Conservation (phyloP, 169 alveolate genomes). For the Condylostoma magnum region DNA sequence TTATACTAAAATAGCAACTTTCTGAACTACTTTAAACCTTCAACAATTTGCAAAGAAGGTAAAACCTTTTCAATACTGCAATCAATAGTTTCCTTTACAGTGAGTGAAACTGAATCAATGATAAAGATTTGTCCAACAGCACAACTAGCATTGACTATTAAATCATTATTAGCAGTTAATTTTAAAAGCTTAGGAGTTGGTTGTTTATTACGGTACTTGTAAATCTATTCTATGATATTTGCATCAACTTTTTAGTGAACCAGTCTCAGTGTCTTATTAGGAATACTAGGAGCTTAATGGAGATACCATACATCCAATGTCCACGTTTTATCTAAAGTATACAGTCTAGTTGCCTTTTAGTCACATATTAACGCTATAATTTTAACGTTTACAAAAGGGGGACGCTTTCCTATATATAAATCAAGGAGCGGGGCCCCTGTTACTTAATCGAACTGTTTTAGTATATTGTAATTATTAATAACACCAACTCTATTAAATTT, state of each 20-base stretch:
- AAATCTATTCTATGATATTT: slow-evolving; percentile 1
- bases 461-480: slow-evolving; percentile 18
- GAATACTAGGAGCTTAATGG: neutral
- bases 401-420: slow-evolving; percentile 45
- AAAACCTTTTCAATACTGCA: neutral
- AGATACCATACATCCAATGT: slow-evolving; percentile 52
- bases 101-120: slow-evolving; percentile 52
- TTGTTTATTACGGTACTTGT: slow-evolving; percentile 1
- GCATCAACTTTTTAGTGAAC: neutral
- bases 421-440: slow-evolving; percentile 29
- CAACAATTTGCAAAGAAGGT: neutral
- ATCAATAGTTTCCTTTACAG: slow-evolving; percentile 32
- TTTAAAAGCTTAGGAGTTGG: neutral
- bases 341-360: slow-evolving; percentile 34
- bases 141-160: slow-evolving; percentile 53
- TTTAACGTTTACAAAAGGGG: slow-evolving; percentile 45
- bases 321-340: slow-evolving; percentile 47
- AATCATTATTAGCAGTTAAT: neutral
- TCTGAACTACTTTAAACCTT: slow-evolving; percentile 6
- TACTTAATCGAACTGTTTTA: slow-evolving; percentile 41
- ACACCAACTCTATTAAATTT: neutral
- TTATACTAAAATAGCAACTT: neutral
- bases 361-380: slow-evolving; percentile 47
- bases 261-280: neutral
- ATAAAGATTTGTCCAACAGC: slow-evolving; percentile 50